Evolutionary conservation across 768 basidiomycete species (phyloP).

Genomic region (Macrolepiota albuminosa): DNA sequence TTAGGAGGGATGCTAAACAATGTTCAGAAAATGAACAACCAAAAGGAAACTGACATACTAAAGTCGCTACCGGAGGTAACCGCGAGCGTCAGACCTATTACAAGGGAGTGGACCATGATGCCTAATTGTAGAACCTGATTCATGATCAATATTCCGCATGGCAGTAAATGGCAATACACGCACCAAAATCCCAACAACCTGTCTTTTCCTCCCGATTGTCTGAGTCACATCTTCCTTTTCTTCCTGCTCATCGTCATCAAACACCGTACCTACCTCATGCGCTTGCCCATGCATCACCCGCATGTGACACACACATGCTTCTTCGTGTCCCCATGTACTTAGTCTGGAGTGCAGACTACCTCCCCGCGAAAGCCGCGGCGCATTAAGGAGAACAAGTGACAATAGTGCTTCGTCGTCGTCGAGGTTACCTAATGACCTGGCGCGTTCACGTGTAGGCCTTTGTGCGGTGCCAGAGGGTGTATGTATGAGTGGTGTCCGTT

Average conservation of each 20-base stretch:
- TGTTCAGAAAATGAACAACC: background rate
- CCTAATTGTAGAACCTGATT: slow-evolving; percentile 72
- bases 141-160: background rate
- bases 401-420: slow-evolving; percentile 12
- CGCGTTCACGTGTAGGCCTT: background rate
- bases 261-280: slow-evolving; percentile 2
- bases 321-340: slow-evolving; percentile 12
- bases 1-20: slow-evolving; percentile 57
- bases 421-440: slow-evolving; percentile 13
- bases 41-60: slow-evolving; percentile 36
- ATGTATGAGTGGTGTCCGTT: slow-evolving; percentile 9
- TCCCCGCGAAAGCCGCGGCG: slow-evolving; percentile 16
- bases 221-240: slow-evolving; percentile 18
- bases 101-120: slow-evolving; percentile 81
- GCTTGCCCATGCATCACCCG: slow-evolving; percentile 5
- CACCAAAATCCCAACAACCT: slow-evolving; percentile 73
- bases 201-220: slow-evolving; percentile 49
- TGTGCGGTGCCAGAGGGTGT: slow-evolving; percentile 1
- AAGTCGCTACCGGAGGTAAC: slow-evolving; percentile 69
- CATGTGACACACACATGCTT: slow-evolving; percentile 16
- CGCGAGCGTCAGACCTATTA: slow-evolving; percentile 75
- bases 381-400: slow-evolving; percentile 16
- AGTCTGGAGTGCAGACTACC: slow-evolving; percentile 11
- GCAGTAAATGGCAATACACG: slow-evolving; percentile 16
- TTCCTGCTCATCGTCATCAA: slow-evolving; percentile 14